phyloP scores from a whole-genome alignment of 306 rosid genomes.

The Corylus americana region DNA sequence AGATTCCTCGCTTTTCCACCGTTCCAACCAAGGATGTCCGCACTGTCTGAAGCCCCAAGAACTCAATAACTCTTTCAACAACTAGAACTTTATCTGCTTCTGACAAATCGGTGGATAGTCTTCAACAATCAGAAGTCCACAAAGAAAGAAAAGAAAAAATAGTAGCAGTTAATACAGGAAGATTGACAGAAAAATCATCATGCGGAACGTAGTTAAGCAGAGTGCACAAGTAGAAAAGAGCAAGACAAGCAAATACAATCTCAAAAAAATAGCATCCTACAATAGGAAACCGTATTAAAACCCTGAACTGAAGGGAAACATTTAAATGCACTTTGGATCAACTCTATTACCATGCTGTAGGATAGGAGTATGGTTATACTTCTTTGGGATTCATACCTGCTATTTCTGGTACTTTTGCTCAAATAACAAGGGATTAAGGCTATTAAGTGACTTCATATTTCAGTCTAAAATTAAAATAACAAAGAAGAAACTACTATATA shows the following conservation, averaged over 20 bases:
- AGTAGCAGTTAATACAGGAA: conserved; percentile 7
- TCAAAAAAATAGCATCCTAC: background rate
- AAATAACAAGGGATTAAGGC: background rate
- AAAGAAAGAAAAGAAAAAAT: conserved; percentile 12
- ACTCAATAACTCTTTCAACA: conserved; percentile 88
- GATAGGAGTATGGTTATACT: background rate
- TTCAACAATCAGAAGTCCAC: conserved; percentile 31
- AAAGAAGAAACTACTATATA: background rate
- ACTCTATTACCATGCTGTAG: background rate
- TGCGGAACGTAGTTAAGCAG: conserved; percentile 1
- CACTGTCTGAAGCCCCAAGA: conserved; percentile 90
- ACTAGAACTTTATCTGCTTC: conserved; percentile 80
- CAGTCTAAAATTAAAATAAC: background rate
- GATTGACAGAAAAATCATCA: conserved; percentile 15
- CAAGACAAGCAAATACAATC: conserved; percentile 4
- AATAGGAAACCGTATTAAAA: background rate
- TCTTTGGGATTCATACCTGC: background rate
- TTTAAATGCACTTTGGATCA: background rate
- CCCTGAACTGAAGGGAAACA: background rate
- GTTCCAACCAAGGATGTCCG: conserved; percentile 88
- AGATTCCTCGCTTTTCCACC: conserved; percentile 90
- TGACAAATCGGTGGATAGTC: conserved; percentile 68
- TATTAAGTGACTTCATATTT: background rate
- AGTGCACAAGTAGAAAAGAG: background rate
- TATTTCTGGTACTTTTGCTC: background rate